Evolutionary conservation across 164 flowering plant species (phyloP), one percentile per base, ranked within the genome.

Genomic region (Nelumbo lutea): DNA sequence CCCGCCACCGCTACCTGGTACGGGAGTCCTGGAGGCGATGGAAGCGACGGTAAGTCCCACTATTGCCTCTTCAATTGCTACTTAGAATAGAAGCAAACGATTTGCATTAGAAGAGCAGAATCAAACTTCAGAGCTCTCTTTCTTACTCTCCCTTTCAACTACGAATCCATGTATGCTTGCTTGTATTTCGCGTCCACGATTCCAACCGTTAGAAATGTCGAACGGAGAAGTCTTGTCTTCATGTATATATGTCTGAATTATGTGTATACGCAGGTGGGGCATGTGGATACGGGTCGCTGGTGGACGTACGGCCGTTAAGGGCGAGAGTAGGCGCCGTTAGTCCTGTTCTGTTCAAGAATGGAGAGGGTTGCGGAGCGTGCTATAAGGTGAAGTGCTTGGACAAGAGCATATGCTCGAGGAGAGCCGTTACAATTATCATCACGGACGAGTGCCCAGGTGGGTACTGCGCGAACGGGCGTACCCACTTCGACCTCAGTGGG

Each of bases 1-100:
- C 84, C 90, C 3, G 99, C 98, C 71, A 81, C 91, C 59, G 98
- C 99, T 57, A 96, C 98, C 46, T 96, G 99, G 99, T 96, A 96
- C 85, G 99, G 99, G 45, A 83, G 84, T 68, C 92, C 99, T 66
- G 85, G 88, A 6, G 99, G 99, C 57, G 96, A 90, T 69, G 98
- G 98, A 14, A 96, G 98, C 73, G 79, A 75, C 79, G 99, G 98
- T 93, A 81, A 44, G 76, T 46, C 27, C 14, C 53, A 39, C n/a
- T n/a, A n/a, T n/a, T n/a, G n/a, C n/a, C n/a, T n/a, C n/a, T n/a
- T n/a, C n/a, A n/a, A n/a, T n/a, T n/a, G n/a, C n/a, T n/a, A n/a
- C n/a, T n/a, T n/a, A n/a, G n/a, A n/a, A n/a, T n/a, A n/a, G n/a
- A n/a, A n/a, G n/a, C n/a, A n/a, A n/a, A n/a, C n/a, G n/a, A n/a